Evolutionary conservation across 2,329 filamentous ascomycete species (phyloP), one percentile per base, ranked within the genome.

Genomic region (Ophiostoma ips): DNA sequence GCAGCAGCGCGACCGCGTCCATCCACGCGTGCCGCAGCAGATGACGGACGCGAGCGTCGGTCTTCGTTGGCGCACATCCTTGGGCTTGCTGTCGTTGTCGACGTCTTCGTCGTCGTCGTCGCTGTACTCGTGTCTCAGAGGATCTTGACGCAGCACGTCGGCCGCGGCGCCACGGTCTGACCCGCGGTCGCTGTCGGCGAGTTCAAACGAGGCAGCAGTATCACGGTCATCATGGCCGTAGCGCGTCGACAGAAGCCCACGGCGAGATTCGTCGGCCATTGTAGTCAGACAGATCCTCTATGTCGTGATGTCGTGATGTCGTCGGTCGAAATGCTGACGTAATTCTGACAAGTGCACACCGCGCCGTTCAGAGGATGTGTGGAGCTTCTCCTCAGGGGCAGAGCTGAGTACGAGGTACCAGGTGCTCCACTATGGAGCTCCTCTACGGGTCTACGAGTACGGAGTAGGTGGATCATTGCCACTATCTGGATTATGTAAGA

Each of bases 1-100:
- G 52, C 65, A 68, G 58, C 62, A 66, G n/a, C 62, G 63, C 3
- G 63, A 67, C 46, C 57, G 56, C 40, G 15, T 57, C 54, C 30
- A 50, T 4, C 43, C 15, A 9, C 43, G 30, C n/a, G 28, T 34
- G 16, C 43, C 28, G 11, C 43, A 45, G 28, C 43, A 31, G 16
- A 43, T 21, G 10, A 43, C 40, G 1, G 40, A 43, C 3, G 40
- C 15, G 40, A 43, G 40, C 12, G 21, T 30, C 10, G 40, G 40
- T 9, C 15, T 30, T 4, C 40, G 40, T 6, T 43, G 24, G 2
- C 21, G 19, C 9, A 16, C n/a, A 5, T 46, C 38, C 31, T 44
- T 19, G 4, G 40, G 40, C 6, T 7, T 45, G 24, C 24, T n/a
- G 11, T 48, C 36, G 34, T 33, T 36, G 11, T 31, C 38, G 19